phyloP scores from a whole-genome alignment of 352 stramenopile genomes.

The Phytophthora aleatoria region DNA sequence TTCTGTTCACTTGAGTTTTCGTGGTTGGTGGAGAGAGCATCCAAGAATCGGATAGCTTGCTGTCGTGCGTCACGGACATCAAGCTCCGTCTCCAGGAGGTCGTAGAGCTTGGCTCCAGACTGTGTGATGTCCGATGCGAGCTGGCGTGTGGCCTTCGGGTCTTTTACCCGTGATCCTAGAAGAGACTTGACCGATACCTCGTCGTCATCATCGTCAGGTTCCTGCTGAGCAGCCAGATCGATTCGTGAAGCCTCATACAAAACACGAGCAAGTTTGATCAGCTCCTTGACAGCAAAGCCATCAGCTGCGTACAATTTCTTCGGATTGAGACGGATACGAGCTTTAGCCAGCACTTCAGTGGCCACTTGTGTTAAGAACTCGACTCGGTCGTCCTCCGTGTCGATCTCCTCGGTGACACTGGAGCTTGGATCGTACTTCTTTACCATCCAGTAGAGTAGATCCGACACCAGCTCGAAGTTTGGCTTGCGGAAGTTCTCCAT shows the following conservation, averaged over 20 bases:
- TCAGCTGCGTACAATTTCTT: slow-evolving; percentile 97
- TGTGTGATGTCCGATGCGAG: slow-evolving; percentile 95
- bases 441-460: slow-evolving; percentile 97
- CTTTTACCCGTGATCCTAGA: slow-evolving; percentile 78
- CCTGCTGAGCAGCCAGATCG: slow-evolving; percentile 54
- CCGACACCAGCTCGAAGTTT: slow-evolving; percentile 97
- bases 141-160: slow-evolving; percentile 90
- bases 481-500: slow-evolving; percentile 96
- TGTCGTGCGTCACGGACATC: slow-evolving; percentile 82
- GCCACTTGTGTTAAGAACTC: slow-evolving; percentile 92
- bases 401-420: slow-evolving; percentile 92
- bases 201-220: slow-evolving; percentile 74
- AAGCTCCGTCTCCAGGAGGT: slow-evolving; percentile 92
- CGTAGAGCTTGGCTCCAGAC: slow-evolving; percentile 90
- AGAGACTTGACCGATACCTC: slow-evolving; percentile 73
- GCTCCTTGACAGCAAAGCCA: slow-evolving; percentile 92
- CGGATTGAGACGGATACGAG: slow-evolving; percentile 93
- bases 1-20: slow-evolving; percentile 87
- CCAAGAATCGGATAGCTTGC: slow-evolving; percentile 93
- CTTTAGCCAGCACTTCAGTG: slow-evolving; percentile 86
- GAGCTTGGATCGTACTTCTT: slow-evolving; percentile 91
- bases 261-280: slow-evolving; percentile 94
- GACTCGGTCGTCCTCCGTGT: slow-evolving; percentile 94
- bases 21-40: slow-evolving; percentile 86
- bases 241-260: slow-evolving; percentile 91